Base-by-base conservation (phyloP, 1,139 yeast species). In the Pichia terricola region DNA sequence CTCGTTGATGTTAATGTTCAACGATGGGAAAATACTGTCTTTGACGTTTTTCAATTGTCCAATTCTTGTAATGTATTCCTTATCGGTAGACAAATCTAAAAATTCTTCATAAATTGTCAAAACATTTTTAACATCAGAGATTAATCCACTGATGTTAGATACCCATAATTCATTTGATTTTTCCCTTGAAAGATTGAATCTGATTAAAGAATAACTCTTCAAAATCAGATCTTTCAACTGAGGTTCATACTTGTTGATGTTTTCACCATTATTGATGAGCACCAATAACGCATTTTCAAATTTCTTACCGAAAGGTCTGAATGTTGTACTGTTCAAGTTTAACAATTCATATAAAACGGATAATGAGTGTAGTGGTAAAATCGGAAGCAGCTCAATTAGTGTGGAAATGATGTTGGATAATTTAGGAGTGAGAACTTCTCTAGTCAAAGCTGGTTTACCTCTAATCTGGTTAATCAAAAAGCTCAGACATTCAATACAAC, bases 391-490 rank as follows among this genome's bases (percentile, higher is more conserved):
- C 25, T 67, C 74, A 45, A 85, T 58, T 51, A 81, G 69, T 5
- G 74, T 63, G 26, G 76, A 68, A 45, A 85, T 74, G 38, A 83
- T 76, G 3, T 70, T 66, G 10, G 87, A 78, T 43, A 89, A 66
- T 52, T 80, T 80, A 4, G 96, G 95, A 1, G 95, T 85, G 47
- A 88, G 71, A 6, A 84, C 69, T 56, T 88, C 96, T 59, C 97
- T 74, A 2, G 94, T 81, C 41, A 89, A 68, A 1, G 89, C 79
- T 2, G 95, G 87, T 57, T 88, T 88, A 3, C 88, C 94, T 60
- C 83, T 75, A 46, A 85, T 81, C 39, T 62, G 49, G 70, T 66
- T 45, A 76, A 61, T 30, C 80, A 70, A 43, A 70, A 73, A 40
- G 73, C 69, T 33, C 75, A 72, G 37, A 75, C 72, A 49, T 62